These are phyloP conservation scores for Citrus maxima DNA, from an alignment of 345 rosid species.

Conservation along the genomic window DNA sequence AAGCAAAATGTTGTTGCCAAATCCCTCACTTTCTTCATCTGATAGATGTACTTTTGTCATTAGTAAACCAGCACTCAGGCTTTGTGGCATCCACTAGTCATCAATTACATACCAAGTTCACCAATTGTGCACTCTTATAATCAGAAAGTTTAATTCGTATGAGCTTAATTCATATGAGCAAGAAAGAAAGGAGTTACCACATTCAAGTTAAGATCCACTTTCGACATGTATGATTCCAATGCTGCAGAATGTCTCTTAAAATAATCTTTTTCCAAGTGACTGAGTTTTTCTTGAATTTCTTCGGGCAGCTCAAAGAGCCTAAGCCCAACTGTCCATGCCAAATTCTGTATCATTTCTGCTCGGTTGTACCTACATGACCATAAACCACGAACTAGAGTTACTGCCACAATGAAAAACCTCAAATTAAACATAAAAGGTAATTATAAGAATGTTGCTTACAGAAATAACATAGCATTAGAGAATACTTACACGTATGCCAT, in stretches of 20 bases:
- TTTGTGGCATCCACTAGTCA: background rate
- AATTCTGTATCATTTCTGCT: conserved; percentile 68
- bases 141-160: background rate
- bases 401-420: background rate
- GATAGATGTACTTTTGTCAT: background rate
- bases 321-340: conserved; percentile 73
- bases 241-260: conserved; percentile 63
- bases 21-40: background rate
- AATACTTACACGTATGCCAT: conserved; percentile 79
- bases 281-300: conserved; percentile 74
- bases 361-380: conserved; percentile 64
- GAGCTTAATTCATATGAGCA: background rate
- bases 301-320: conserved; percentile 67
- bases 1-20: background rate
- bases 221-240: conserved; percentile 67
- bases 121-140: background rate
- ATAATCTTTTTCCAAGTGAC: conserved; percentile 60
- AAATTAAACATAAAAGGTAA: background rate
- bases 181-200: conserved; percentile 48
- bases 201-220: conserved; percentile 67
- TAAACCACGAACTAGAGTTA: conserved; percentile 2
- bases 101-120: background rate
- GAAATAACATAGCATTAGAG: background rate
- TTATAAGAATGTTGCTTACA: conserved; percentile 1
- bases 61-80: background rate